Percentiles rank a stretch among this genome's conserved stretches.
These are phyloP conservation scores for Lasiosphaeria ovina DNA, from an alignment of 495 filamentous ascomycete species.

Conservation along the genomic window DNA sequence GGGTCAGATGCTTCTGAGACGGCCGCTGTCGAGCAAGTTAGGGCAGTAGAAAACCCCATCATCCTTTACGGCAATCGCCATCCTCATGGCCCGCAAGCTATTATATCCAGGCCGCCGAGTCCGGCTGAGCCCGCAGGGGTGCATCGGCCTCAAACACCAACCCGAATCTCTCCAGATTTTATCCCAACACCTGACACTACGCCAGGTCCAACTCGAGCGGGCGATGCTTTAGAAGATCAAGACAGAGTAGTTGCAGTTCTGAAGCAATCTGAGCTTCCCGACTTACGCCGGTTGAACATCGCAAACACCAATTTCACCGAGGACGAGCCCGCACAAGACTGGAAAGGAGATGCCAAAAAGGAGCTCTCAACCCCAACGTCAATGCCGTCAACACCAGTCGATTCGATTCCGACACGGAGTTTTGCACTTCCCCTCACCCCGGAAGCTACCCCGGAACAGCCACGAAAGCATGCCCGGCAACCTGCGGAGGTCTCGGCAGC, in stretches of 20 bases:
- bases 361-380: background rate
- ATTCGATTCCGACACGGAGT: background rate
- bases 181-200: conserved; percentile 10
- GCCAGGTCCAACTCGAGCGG: background rate
- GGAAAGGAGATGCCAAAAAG: background rate
- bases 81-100: too few relatives aligned
- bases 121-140: background rate
- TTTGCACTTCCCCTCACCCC: conserved; percentile 10
- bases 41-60: too few relatives aligned
- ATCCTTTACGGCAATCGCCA: too few relatives aligned
- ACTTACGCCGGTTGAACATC: background rate
- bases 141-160: conserved; percentile 1
- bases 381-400: background rate
- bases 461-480: background rate
- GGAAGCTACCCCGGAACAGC: conserved; percentile 13
- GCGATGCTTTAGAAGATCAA: background rate
- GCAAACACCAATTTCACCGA: background rate
- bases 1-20: too few relatives aligned
- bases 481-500: background rate
- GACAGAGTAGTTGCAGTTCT: background rate
- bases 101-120: background rate
- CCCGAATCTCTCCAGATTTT: background rate
- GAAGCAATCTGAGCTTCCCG: background rate
- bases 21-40: too few relatives aligned
- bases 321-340: background rate